Conservation (phyloP, 768 basidiomycete genomes). For the Phylloporus sp. region DNA sequence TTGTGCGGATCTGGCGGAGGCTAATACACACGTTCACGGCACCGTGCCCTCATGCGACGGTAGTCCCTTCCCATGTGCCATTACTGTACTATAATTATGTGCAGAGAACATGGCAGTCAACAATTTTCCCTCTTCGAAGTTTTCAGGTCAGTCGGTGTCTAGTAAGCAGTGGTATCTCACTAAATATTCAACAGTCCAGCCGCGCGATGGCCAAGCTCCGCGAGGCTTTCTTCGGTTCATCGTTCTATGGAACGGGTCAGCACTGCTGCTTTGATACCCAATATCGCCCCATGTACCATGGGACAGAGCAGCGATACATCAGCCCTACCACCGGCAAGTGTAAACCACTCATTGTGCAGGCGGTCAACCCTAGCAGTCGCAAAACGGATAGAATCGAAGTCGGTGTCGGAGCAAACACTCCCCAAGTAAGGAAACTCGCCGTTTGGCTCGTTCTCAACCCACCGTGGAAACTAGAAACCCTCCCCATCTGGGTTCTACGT, state of each 20-base stretch:
- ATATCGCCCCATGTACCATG: conserved; percentile 14
- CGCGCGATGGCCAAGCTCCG: not conserved
- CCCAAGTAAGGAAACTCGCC: conserved; percentile 11
- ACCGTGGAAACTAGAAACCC: not conserved
- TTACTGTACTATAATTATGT: conserved; percentile 6
- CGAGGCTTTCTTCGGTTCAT: not conserved
- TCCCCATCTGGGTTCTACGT: conserved; percentile 9
- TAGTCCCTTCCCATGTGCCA: too few relatives aligned
- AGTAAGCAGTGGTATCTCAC: not conserved
- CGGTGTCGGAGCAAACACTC: not conserved
- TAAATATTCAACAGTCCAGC: not conserved
- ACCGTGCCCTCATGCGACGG: too few relatives aligned
- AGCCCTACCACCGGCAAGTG: conserved; percentile 23
- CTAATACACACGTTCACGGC: too few relatives aligned
- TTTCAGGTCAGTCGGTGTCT: conserved; percentile 3
- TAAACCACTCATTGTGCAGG: conserved; percentile 22
- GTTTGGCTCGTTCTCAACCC: conserved; percentile 12
- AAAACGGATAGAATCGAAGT: not conserved
- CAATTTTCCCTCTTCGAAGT: not conserved
- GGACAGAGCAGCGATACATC: conserved; percentile 17
- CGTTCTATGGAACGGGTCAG: not conserved
- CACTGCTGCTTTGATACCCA: conserved; percentile 16
- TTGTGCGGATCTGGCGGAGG: too few relatives aligned
- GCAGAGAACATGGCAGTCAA: too few relatives aligned
- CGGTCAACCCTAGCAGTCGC: conserved; percentile 8